phyloP scores from a whole-genome alignment of 768 basidiomycete genomes.

The Hygrophoropsis aurantiaca region DNA sequence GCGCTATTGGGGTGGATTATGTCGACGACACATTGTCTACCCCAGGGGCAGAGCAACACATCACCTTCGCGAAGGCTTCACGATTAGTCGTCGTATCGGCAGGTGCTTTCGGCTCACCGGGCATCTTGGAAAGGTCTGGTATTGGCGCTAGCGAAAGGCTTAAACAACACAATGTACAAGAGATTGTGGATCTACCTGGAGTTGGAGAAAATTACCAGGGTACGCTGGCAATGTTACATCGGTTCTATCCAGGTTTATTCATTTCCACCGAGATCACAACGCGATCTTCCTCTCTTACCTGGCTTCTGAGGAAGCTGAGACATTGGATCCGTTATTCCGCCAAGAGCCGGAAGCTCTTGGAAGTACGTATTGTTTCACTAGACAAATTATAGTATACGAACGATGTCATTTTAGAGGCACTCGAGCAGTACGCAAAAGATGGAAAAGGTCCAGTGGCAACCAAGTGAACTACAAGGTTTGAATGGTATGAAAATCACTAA shows the following conservation, averaged over 20 bases:
- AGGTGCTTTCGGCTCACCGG: conserved; percentile 44
- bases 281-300: conserved; percentile 29
- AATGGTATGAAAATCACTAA: neutral
- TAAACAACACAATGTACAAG: conserved; percentile 23
- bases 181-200: conserved; percentile 37
- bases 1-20: conserved; percentile 40
- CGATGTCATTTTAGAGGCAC: conserved; percentile 9
- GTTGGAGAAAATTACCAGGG: conserved; percentile 45
- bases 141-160: conserved; percentile 36
- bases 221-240: conserved; percentile 27
- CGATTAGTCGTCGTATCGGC: conserved; percentile 39
- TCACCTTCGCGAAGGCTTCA: conserved; percentile 25
- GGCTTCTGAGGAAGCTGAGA: conserved; percentile 43
- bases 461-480: conserved; percentile 38
- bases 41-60: conserved; percentile 6
- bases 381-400: neutral
- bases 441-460: conserved; percentile 49
- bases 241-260: neutral
- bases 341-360: conserved; percentile 36
- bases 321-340: conserved; percentile 45
- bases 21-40: conserved; percentile 22
- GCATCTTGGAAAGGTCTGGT: conserved; percentile 55
- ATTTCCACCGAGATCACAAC: conserved; percentile 25
- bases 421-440: conserved; percentile 28
- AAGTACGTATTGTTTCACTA: conserved; percentile 31